These are phyloP conservation scores for Punica granatum DNA, from an alignment of 345 rosid species.

Conservation along the genomic window DNA sequence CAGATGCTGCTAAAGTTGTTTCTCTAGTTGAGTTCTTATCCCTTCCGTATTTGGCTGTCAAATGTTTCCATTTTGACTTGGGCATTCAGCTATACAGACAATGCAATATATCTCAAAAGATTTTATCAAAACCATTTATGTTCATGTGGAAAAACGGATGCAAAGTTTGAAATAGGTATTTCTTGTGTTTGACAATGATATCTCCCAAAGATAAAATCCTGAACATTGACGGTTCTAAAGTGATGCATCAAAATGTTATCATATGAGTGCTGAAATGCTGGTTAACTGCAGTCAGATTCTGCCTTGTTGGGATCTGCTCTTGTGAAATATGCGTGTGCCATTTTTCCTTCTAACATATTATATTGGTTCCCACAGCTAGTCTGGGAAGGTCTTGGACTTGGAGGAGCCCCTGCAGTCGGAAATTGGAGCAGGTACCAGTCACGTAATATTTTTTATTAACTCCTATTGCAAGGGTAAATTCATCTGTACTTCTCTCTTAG, in stretches of 20 bases:
- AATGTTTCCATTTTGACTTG: too few species aligned
- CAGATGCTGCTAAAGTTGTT: slow-evolving; percentile 74
- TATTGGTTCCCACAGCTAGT: slow-evolving; percentile 44
- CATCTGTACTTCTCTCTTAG: neutral
- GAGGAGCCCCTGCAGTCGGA: slow-evolving; percentile 64
- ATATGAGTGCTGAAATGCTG: too few species aligned
- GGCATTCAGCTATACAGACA: too few species aligned
- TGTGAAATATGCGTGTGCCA: neutral
- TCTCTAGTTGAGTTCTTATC: slow-evolving; percentile 60
- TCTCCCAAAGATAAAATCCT: too few species aligned
- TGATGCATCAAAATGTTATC: too few species aligned
- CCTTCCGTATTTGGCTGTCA: neutral
- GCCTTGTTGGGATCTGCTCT: slow-evolving; percentile 1
- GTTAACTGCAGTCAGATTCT: too few species aligned
- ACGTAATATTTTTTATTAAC: neutral
- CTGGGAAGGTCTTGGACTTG: slow-evolving; percentile 94
- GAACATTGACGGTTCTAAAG: too few species aligned
- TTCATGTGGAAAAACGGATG: too few species aligned
- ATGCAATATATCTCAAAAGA: too few species aligned
- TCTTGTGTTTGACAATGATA: too few species aligned
- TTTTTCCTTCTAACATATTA: slow-evolving; percentile 3
- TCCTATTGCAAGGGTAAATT: neutral
- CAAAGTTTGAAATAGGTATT: too few species aligned
- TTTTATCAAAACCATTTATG: too few species aligned
- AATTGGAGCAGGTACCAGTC: slow-evolving; percentile 60